phyloP scores from a whole-genome alignment of 164 flowering plant species.

The Houttuynia cordata region DNA sequence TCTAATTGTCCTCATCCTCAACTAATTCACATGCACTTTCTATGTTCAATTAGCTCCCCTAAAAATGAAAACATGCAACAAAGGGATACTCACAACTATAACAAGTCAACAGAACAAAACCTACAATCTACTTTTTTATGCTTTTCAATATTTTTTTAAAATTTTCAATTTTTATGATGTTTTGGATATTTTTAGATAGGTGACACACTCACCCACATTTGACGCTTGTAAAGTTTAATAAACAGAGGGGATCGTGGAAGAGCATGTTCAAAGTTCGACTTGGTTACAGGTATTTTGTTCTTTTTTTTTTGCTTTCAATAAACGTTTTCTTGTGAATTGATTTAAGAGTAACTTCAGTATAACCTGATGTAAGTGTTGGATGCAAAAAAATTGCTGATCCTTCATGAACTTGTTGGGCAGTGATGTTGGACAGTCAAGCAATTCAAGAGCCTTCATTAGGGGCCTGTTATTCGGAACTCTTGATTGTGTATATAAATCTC shows the following conservation, averaged over 20 bases:
- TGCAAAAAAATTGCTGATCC: not conserved
- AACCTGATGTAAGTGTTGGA: not conserved
- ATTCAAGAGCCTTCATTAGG: slow-evolving; percentile 62
- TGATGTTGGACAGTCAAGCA: slow-evolving; percentile 43
- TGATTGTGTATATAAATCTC: slow-evolving; percentile 83
- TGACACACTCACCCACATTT: too few species aligned
- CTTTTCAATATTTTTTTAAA: too few species aligned
- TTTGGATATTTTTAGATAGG: too few species aligned
- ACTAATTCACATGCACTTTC: too few species aligned
- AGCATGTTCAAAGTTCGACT: slow-evolving; percentile 39
- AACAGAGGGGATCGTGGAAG: slow-evolving; percentile 16
- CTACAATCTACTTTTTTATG: too few species aligned
- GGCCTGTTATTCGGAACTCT: slow-evolving; percentile 82
- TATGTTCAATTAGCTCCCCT: too few species aligned
- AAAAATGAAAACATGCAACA: too few species aligned
- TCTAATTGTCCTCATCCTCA: too few species aligned
- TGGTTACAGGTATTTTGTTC: slow-evolving; percentile 25
- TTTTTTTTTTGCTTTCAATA: not conserved
- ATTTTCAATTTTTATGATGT: too few species aligned
- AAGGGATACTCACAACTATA: too few species aligned
- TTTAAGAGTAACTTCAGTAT: not conserved
- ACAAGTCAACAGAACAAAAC: too few species aligned
- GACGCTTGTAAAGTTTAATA: slow-evolving; percentile 17
- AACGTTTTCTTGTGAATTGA: not conserved
- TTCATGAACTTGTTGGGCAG: slow-evolving; percentile 21